Base-by-base conservation (phyloP, 1,284 basidiomycete species). In the Ustilago crameri region DNA sequence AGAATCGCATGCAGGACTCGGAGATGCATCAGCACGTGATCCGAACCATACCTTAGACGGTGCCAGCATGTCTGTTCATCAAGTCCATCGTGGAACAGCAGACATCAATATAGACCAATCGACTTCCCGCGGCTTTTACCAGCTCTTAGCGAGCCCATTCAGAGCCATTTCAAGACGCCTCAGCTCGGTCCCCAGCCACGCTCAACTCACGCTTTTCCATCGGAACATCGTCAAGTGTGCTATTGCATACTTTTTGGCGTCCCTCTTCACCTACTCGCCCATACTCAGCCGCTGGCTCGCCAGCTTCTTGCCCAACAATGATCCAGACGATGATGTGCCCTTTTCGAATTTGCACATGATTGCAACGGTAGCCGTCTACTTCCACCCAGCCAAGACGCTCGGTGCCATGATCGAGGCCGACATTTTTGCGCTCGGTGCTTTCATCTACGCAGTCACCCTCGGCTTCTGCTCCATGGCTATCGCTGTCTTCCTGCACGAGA, bases 321-420 rank as follows among this genome's bases (percentile, higher is more conserved):
- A 81, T 37, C 70, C 72, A 8, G 66, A 76, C 27, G 60, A 58
- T 30, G 57, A 65, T 9, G 76, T 78, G 8, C 78, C 78, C 15
- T 72, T 78, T 44, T 43, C 89, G 90, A 45, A 90, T 88, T 64
- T 92, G 89, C 93, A 95, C 85, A 90, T 95, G 90, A 90, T 95
- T 10, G 92, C 94, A 2, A 95, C 93, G 2, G 90, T 93, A 20
- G 84, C 90, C 87, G 85, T 86, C 85, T 76, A 74, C 79, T 86
- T 85, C 60, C 85, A 85, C 49, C 85, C 86, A 0, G 85, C 85
- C 62, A 93, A 94, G 78, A 93, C 93, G 0, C 85, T 91, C 14
- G 94, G 94, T 12, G 91, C 88, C 3, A 97, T 98, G 95, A 84
- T 95, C 38, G 92, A 95, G 83, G 91, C 93, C 9, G 89, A 94